Conservation (phyloP, 495 filamentous ascomycete species). For the Trichoderma reesei region DNA sequence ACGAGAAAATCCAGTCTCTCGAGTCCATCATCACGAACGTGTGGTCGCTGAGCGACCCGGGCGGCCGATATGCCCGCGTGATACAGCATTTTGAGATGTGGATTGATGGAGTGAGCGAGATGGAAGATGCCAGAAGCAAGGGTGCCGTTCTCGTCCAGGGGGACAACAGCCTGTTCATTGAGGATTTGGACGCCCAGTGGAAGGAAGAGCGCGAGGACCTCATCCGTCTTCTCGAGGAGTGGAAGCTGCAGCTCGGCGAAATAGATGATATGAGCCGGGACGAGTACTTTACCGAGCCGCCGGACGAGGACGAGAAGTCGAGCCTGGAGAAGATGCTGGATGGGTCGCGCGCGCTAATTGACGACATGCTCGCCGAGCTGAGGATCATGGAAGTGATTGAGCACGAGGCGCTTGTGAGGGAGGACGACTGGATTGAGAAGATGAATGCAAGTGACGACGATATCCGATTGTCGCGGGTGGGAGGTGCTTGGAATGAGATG, state of each 20-base stretch:
- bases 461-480: background rate
- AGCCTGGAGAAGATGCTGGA: constrained; percentile 29
- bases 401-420: constrained; percentile 30
- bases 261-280: constrained; percentile 19
- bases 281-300: background rate
- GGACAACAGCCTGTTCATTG: constrained; percentile 27
- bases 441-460: constrained; percentile 31
- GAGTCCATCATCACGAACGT: constrained; percentile 40
- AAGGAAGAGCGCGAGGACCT: constrained; percentile 34
- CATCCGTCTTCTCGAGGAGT: constrained; percentile 32
- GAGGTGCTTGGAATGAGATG: background rate
- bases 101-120: constrained; percentile 30
- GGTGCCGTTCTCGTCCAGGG: constrained; percentile 18
- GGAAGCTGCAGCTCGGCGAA: constrained; percentile 27
- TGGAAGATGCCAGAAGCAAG: constrained; percentile 27
- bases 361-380: constrained; percentile 40
- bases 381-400: constrained; percentile 38
- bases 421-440: constrained; percentile 37
- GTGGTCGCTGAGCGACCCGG: constrained; percentile 39
- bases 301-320: constrained; percentile 15
- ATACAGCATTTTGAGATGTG: constrained; percentile 43
- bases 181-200: constrained; percentile 32
- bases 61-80: constrained; percentile 38
- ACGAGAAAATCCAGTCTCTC: constrained; percentile 41
- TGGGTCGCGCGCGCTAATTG: constrained; percentile 29